Evolutionary conservation across 441 rosid genomes (phyloP).

Genomic region (Breynia disticha): DNA sequence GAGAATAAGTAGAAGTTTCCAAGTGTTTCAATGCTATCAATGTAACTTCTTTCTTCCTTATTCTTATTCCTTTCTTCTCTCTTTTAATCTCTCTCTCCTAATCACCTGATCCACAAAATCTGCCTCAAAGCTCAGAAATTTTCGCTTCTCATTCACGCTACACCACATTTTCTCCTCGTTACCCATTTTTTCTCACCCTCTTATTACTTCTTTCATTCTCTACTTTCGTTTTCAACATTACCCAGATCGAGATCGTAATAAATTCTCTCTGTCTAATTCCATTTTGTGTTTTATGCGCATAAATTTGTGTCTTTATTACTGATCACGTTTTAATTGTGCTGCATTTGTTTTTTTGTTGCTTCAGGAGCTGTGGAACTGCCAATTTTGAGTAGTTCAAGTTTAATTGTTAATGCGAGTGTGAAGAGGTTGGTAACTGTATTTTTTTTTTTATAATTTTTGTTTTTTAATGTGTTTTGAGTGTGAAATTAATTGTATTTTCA

Average conservation of each 20-base stretch:
- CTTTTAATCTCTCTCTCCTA: slow-evolving; percentile 9
- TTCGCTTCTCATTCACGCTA: slow-evolving; percentile 13
- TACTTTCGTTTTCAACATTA: not conserved
- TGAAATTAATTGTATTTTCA: not conserved
- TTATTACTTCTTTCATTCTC: not conserved
- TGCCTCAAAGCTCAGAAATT: slow-evolving; percentile 15
- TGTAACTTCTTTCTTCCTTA: not conserved
- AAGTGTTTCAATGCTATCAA: too few relatives aligned
- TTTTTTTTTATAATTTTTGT: not conserved
- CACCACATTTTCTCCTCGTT: slow-evolving; percentile 11
- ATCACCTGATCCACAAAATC: slow-evolving; percentile 9
- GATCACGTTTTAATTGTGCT: too few relatives aligned
- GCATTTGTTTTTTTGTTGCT: not conserved
- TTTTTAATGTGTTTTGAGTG: not conserved
- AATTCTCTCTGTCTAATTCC: slow-evolving; percentile 12
- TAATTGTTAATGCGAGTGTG: not conserved
- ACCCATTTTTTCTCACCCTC: not conserved
- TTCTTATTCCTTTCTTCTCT: too few relatives aligned
- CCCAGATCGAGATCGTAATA: too few relatives aligned
- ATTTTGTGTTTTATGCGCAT: not conserved
- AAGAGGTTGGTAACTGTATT: too few relatives aligned
- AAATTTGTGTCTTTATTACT: not conserved
- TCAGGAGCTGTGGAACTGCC: slow-evolving; percentile 4
- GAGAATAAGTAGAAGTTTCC: not conserved
- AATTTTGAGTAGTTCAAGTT: too few relatives aligned